phyloP scores from a whole-genome alignment of 2,329 filamentous ascomycete species.

The Lasiodiplodia sp. region DNA sequence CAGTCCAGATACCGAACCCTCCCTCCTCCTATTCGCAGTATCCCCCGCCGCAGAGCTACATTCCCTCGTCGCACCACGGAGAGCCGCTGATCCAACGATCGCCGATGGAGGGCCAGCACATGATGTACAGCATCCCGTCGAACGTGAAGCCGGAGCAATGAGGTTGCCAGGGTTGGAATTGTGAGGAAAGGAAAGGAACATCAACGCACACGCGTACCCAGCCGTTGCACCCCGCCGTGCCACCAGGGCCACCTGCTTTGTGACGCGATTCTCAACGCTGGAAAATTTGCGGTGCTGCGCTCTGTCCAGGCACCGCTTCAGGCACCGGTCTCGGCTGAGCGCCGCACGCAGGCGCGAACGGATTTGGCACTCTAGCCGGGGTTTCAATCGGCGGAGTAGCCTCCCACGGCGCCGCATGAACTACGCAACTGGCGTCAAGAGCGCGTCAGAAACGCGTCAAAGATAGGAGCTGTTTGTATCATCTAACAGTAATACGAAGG shows the following conservation, averaged over 20 bases:
- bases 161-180: not conserved
- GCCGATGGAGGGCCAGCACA: conserved; percentile 39
- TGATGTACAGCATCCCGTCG: conserved; percentile 49
- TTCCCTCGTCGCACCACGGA: conserved; percentile 29
- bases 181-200: conserved; percentile 4
- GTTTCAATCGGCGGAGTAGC: conserved; percentile 14
- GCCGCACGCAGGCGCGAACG: conserved; percentile 22
- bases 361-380: conserved; percentile 27
- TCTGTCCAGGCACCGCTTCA: conserved; percentile 10
- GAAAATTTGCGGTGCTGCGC: conserved; percentile 16
- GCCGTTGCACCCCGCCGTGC: conserved; percentile 17
- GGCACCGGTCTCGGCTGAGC: conserved; percentile 19
- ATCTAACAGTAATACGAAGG: conserved; percentile 28
- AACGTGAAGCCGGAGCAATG: conserved; percentile 50
- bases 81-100: conserved; percentile 43
- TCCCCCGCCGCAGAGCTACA: conserved; percentile 34
- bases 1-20: conserved; percentile 42
- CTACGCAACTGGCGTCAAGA: conserved; percentile 10
- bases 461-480: conserved; percentile 28
- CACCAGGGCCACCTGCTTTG: conserved; percentile 4
- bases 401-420: conserved; percentile 22
- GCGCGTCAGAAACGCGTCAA: conserved; percentile 24
- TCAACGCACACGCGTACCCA: not conserved
- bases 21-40: conserved; percentile 37
- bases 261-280: conserved; percentile 17